Conservation (phyloP, 495 filamentous ascomycete species). For the Tetracladium marchalianum region DNA sequence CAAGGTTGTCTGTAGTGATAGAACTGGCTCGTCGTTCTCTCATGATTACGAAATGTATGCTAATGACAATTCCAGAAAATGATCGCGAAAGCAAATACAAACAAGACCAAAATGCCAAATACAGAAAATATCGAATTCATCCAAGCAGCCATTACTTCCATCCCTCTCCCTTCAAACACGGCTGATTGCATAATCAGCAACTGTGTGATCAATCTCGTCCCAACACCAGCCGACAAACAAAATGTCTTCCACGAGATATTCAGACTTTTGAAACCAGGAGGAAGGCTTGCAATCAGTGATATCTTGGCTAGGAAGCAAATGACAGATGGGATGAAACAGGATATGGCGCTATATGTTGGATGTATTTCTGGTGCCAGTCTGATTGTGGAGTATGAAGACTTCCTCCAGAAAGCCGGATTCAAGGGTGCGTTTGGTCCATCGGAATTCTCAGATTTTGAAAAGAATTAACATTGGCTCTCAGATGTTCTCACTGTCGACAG, state of each 20-base stretch:
- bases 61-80: no score
- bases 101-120: no score
- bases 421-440: conserved; percentile 22
- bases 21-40: no score
- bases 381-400: conserved; percentile 41
- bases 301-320: conserved; percentile 29
- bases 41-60: no score
- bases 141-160: conserved; percentile 22
- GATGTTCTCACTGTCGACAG: conserved; percentile 42
- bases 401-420: conserved; percentile 42
- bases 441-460: background rate
- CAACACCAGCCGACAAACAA: conserved; percentile 37
- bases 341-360: background rate
- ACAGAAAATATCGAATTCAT: no score
- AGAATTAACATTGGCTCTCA: conserved; percentile 13
- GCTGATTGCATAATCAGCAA: conserved; percentile 55
- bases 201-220: conserved; percentile 49
- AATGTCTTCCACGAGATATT: conserved; percentile 48
- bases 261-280: conserved; percentile 47
- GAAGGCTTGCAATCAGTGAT: conserved; percentile 52
- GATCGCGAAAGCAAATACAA: no score
- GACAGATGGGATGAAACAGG: background rate
- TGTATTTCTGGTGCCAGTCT: conserved; percentile 38
- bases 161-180: conserved; percentile 30
- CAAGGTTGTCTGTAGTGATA: no score